Evolutionary conservation across 768 basidiomycete species (phyloP), one percentile per base, ranked within the genome.

Genomic region (Phanerochaete carnosa): DNA sequence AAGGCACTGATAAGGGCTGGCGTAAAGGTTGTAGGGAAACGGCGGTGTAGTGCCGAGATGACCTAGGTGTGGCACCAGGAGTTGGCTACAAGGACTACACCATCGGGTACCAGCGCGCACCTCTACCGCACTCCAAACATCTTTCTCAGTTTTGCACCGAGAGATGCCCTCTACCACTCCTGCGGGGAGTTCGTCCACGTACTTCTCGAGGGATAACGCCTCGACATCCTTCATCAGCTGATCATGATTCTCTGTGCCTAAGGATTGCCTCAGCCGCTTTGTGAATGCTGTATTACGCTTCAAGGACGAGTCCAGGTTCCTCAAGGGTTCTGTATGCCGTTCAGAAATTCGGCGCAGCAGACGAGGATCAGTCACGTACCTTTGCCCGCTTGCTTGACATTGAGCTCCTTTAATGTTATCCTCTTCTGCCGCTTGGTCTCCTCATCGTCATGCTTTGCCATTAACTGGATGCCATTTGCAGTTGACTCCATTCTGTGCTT

Each of bases 281-380:
- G 97, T 95, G 63, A 98, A 83, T 6, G 94, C 92, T 1, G 95
- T 98, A 74, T 99, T 95, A 7, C 94, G 88, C 76, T 94, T 98
- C 60, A 99, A 76, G 46, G 97, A 98, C 2, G 97, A 94, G 74
- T 98, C 97, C 25, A 95, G 80, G 3, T 75, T 60, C 71, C 87
- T 94, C 23, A 83, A 78, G 11, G 84, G 77, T 71, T 89, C 93
- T 94, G 66, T 37, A 46, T 15, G 22, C 50, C 28, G 43, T 19
- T 43, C 22, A 29, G 28, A 9, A 15, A 35, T 22, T 28, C 33
- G 35, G 22, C 29, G 52, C 52, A 55, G 39, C 60, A 43, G 16
- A 23, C 46, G 8, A 25, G 43, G 26, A 55, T 26, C 30, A 30
- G 15, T 2, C 7, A 74, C 76, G 63, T 57, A 81, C 87, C 84